Conservation (phyloP, 2,329 filamentous ascomycete genomes). For the Verticillium longisporum region DNA sequence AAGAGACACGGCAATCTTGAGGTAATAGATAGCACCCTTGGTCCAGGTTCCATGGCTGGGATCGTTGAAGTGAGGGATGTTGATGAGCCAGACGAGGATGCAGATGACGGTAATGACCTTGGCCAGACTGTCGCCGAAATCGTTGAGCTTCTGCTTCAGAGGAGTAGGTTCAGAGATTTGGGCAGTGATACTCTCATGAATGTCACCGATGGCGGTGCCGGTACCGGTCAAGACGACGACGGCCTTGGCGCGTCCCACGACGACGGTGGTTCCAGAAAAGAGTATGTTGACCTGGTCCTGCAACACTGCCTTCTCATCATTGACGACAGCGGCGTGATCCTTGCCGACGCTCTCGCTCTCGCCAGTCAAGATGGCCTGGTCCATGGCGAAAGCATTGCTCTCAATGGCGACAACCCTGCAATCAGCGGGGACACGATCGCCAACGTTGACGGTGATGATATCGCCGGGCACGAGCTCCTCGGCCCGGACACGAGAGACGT, state of each 20-base stretch:
- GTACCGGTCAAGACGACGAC: constrained; percentile 85
- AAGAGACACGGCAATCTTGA: constrained; percentile 97
- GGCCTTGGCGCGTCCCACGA: constrained; percentile 86
- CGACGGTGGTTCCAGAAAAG: constrained; percentile 96
- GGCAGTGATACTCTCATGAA: constrained; percentile 95
- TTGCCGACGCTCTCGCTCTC: constrained; percentile 97
- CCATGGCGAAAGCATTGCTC: constrained; percentile 95
- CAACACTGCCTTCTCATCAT: constrained; percentile 81
- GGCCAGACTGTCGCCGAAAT: constrained; percentile 91
- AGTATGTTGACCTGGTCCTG: constrained; percentile 98
- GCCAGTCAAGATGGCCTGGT: constrained; percentile 94
- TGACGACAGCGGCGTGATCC: constrained; percentile 58
- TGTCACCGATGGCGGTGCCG: constrained; percentile 93
- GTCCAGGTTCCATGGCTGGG: constrained; percentile 87
- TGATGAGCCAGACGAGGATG: constrained; percentile 95
- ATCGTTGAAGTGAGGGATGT: constrained; percentile 94
- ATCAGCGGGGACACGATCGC: constrained; percentile 90
- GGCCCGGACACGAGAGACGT: constrained; percentile 79
- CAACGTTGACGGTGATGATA: constrained; percentile 79
- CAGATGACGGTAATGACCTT: constrained; percentile 99
- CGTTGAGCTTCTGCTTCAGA: constrained; percentile 96
- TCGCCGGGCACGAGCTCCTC: constrained; percentile 95
- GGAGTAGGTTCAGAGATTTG: constrained; percentile 98
- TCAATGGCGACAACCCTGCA: constrained; percentile 85
- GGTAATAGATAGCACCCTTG: constrained; percentile 98